phyloP scores from a whole-genome alignment of 495 filamentous ascomycete species.

The Letharia lupina region DNA sequence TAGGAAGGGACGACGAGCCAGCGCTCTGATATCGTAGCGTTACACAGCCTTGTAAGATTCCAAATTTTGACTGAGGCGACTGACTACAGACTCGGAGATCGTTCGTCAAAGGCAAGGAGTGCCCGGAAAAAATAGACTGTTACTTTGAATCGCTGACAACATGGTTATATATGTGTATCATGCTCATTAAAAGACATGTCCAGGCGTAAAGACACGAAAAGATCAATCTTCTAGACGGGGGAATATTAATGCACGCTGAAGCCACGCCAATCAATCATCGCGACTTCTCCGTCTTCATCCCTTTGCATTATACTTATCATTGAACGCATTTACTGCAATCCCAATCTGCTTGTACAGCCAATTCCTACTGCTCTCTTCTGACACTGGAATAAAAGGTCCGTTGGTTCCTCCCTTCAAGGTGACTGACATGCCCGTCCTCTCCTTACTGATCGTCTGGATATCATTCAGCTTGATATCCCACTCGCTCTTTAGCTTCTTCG shows the following conservation, averaged over 20 bases:
- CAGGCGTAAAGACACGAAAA: background rate
- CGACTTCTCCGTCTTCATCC: constrained; percentile 29
- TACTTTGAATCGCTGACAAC: background rate
- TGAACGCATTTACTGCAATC: constrained; percentile 61
- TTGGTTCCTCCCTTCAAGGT: constrained; percentile 82
- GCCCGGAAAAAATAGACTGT: too few relatives aligned
- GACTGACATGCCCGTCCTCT: constrained; percentile 86
- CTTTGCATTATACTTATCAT: constrained; percentile 60
- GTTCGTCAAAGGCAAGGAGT: too few relatives aligned
- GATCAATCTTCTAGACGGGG: background rate
- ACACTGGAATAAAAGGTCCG: constrained; percentile 89
- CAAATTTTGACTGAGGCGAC: too few relatives aligned
- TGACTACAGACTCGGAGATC: too few relatives aligned
- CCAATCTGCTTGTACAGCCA: constrained; percentile 75
- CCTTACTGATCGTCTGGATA: constrained; percentile 93
- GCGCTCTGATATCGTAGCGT: too few relatives aligned
- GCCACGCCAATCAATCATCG: background rate
- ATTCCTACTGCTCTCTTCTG: constrained; percentile 76
- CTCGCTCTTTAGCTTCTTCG: constrained; percentile 72
- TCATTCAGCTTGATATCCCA: constrained; percentile 96
- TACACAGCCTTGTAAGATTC: too few relatives aligned
- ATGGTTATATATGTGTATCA: background rate
- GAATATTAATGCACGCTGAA: constrained; percentile 9
- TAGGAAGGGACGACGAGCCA: too few relatives aligned
- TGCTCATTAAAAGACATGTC: background rate